Percentiles rank a stretch among this genome's conserved stretches.
phyloP scores from a whole-genome alignment of 352 stramenopile species.

The Phytophthora fragariaefolia region DNA sequence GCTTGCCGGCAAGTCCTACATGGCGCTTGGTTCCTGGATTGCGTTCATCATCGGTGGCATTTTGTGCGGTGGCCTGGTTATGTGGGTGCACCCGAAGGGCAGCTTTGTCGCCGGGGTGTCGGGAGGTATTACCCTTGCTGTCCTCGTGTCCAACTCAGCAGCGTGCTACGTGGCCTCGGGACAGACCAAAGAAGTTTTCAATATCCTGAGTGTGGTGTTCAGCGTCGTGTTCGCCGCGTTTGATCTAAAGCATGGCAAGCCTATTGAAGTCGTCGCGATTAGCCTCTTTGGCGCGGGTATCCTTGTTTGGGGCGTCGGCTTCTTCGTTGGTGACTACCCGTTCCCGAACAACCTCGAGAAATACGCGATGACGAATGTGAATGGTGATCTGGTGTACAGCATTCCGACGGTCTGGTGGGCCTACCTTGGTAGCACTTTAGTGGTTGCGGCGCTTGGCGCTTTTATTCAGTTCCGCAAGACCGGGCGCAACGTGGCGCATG shows the following conservation, averaged over 20 bases:
- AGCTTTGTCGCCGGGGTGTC: constrained; percentile 42
- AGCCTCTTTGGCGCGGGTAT: constrained; percentile 39
- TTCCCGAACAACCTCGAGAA: constrained; percentile 42
- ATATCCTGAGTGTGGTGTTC: constrained; percentile 39
- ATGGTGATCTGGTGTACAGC: constrained; percentile 35
- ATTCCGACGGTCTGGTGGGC: constrained; percentile 50
- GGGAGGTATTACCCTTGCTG: constrained; percentile 39
- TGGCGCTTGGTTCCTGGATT: constrained; percentile 39
- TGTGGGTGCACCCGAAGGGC: constrained; percentile 43
- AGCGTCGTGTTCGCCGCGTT: constrained; percentile 36
- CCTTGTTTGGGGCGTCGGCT: constrained; percentile 49
- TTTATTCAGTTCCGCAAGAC: constrained; percentile 45
- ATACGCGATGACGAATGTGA: constrained; percentile 24
- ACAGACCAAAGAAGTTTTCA: constrained; percentile 38
- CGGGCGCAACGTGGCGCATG: constrained; percentile 7
- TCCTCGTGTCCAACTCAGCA: constrained; percentile 39
- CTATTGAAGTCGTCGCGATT: constrained; percentile 39
- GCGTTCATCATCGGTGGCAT: constrained; percentile 42
- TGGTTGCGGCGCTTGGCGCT: constrained; percentile 40
- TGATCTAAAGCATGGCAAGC: constrained; percentile 40
- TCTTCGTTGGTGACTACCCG: constrained; percentile 50
- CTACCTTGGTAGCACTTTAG: constrained; percentile 45
- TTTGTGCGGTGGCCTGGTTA: constrained; percentile 37
- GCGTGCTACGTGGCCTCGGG: constrained; percentile 41
- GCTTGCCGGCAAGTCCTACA: constrained; percentile 38